These are phyloP conservation scores for Pseudozyma pruni DNA, from an alignment of 1,284 basidiomycete genomes.

Conservation along the genomic window DNA sequence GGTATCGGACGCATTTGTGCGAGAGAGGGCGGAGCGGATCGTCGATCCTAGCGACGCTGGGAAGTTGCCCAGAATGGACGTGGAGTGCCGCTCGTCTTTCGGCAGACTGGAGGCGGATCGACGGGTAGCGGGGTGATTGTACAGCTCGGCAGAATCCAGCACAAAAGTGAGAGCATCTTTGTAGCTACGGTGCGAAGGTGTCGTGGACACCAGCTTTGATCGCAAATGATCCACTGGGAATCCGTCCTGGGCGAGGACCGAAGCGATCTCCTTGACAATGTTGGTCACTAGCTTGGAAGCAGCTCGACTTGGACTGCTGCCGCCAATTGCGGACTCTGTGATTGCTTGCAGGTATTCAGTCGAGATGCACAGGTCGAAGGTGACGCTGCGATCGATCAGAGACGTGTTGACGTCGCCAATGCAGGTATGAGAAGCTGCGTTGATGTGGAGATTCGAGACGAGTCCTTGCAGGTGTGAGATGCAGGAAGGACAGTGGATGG, in stretches of 20 bases:
- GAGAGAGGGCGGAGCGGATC: conserved; percentile 13
- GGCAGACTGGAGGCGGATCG: conserved; percentile 10
- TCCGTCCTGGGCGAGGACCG: conserved; percentile 35
- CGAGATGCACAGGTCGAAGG: conserved; percentile 50
- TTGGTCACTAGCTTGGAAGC: conserved; percentile 29
- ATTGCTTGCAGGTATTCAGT: background rate
- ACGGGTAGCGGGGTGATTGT: background rate
- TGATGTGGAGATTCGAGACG: conserved; percentile 45
- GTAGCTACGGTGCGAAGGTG: conserved; percentile 4
- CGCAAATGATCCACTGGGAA: conserved; percentile 45
- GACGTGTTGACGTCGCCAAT: conserved; percentile 62
- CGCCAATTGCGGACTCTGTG: conserved; percentile 7
- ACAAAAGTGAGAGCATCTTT: conserved; percentile 24
- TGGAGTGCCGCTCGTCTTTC: background rate
- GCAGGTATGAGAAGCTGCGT: conserved; percentile 7
- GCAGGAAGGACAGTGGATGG: conserved; percentile 69
- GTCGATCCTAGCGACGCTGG: conserved; percentile 30
- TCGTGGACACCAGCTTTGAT: conserved; percentile 7
- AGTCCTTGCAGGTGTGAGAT: conserved; percentile 67
- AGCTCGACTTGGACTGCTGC: conserved; percentile 30
- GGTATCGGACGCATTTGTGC: background rate
- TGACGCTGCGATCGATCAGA: conserved; percentile 66
- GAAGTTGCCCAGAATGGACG: conserved; percentile 11
- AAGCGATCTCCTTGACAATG: conserved; percentile 25
- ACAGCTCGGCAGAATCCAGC: conserved; percentile 18